Evolutionary conservation across 495 filamentous ascomycete species (phyloP).

Genomic region (Talaromyces adpressus): DNA sequence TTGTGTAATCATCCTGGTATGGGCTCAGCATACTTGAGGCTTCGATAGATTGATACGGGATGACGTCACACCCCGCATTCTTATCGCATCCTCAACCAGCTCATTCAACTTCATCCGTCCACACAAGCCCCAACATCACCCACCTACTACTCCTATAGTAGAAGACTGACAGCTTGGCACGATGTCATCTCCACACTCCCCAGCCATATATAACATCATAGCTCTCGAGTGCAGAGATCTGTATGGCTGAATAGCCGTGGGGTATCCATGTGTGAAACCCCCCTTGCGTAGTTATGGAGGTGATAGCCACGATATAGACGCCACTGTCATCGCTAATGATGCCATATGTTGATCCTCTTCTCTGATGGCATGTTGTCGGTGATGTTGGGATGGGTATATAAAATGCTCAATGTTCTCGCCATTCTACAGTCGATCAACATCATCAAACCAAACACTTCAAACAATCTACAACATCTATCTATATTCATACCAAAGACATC

Average conservation of each 20-base stretch:
- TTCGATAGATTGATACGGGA: not conserved
- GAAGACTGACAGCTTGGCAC: not conserved
- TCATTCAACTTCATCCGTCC: not conserved
- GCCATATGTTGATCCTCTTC: not conserved
- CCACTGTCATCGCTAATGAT: constrained; percentile 3
- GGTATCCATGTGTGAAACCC: too few relatives aligned
- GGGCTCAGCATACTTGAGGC: too few relatives aligned
- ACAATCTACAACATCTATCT: not conserved
- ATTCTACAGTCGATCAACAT: not conserved
- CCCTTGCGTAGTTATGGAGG: not conserved
- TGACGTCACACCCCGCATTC: not conserved
- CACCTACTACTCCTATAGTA: too few relatives aligned
- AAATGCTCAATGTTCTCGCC: not conserved
- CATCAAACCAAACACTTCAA: not conserved
- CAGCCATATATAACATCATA: not conserved
- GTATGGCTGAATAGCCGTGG: too few relatives aligned
- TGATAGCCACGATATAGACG: not conserved
- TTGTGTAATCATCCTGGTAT: not conserved
- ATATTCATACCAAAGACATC: too few relatives aligned
- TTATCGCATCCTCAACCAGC: not conserved
- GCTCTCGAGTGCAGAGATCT: too few relatives aligned
- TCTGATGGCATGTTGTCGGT: not conserved
- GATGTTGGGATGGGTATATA: not conserved
- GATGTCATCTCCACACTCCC: not conserved
- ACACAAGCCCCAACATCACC: not conserved